These are phyloP conservation scores for Flaveria brownii DNA, from an alignment of 129 eudicot species.

Conservation along the genomic window DNA sequence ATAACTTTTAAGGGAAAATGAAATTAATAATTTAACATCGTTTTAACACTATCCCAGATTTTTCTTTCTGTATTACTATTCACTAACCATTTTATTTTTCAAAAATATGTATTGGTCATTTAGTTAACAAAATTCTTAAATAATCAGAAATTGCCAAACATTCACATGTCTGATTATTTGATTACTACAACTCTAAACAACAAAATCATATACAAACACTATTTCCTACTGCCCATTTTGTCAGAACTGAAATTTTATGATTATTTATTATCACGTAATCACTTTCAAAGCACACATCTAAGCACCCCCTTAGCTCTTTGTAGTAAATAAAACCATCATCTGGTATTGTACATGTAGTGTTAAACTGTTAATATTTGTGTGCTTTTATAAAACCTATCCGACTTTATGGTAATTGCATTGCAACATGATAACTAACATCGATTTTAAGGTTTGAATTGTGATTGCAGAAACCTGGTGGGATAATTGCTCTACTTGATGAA, in stretches of 20 bases:
- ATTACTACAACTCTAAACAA: not conserved
- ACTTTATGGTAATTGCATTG: not conserved
- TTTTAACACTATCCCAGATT: not conserved
- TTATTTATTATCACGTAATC: not conserved
- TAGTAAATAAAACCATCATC: not conserved
- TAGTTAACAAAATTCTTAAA: not conserved
- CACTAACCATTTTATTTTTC: not conserved
- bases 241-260: not conserved
- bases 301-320: not conserved
- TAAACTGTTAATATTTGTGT: not conserved
- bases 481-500: conserved; percentile 95
- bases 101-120: not conserved
- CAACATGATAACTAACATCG: conserved; percentile 7
- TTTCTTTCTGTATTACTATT: not conserved
- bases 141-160: not conserved
- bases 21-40: not conserved
- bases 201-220: not conserved
- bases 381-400: not conserved
- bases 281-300: not conserved
- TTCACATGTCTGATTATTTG: not conserved
- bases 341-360: conserved; percentile 3
- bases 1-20: not conserved
- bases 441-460: conserved; percentile 28
- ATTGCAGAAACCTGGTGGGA: conserved; percentile 98
- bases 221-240: not conserved